Base-by-base conservation (phyloP, 108 stramenopile genomes). In the Skeletonema menzelii region DNA sequence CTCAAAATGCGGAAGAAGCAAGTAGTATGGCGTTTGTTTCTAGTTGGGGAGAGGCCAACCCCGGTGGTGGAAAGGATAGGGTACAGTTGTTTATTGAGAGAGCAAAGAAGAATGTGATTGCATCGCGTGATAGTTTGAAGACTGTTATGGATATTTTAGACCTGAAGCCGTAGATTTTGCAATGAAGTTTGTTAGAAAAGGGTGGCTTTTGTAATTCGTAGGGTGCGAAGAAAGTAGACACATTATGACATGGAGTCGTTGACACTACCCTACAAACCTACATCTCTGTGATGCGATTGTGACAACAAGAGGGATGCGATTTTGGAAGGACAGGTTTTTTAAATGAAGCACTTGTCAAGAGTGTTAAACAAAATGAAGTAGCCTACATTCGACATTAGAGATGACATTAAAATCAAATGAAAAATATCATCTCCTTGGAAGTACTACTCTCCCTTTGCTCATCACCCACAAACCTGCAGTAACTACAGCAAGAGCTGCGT, bases 21-120 rank as follows among this genome's bases (percentile, higher is more conserved):
- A 87, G 73, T 74, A 69, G 77, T 12, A 91, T 88, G 86, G 94
- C 94, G 10, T 95, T 85, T 67, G 72, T 92, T 15, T 86, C 85
- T 10, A 86, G 84, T 75, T 95, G 94, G 94, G 94, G 91, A 5
- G 94, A 95, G 62, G 87, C 93, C 3, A 95, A 95, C 71, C 93
- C 93, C 1, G 88, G 88, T 32, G 94, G 94, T 22, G 90, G 90
- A 59, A 91, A 95, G 35, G 88, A 90, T 81, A 75, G 93, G 27
- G 87, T 95, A 7, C 67, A 77, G 20, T 64, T 88, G 12, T 95
- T 92, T 67, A 91, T 95, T 60, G 94, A 95, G 59, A 87, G 94
- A 27, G 76, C 88, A n/a, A 87, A 80, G 80, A 89, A 86, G 37
- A 87, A 94, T 80, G 91, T 91, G 8, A 70, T 84, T 42, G 82